Evolutionary conservation across 768 basidiomycete genomes (phyloP), one percentile per base, ranked within the genome.

Genomic region (Peribolospora kevripleyi): DNA sequence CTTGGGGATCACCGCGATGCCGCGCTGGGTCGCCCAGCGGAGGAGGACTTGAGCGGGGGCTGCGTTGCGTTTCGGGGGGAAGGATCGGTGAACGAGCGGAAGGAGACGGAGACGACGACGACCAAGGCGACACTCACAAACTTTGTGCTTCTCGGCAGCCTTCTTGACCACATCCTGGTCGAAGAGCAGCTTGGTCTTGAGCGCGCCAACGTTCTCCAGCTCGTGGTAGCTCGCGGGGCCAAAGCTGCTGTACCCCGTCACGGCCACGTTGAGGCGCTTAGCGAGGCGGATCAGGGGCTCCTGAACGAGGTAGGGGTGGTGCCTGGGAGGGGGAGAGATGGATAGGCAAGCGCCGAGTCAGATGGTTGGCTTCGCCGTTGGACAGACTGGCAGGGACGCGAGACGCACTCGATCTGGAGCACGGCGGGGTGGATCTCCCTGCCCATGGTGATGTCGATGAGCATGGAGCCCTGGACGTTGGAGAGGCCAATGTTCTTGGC

Each of bases 401-500:
- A 76, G 64, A 78, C 77, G 41, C 74, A 64, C 65, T 79, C 78
- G 52, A 79, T 68, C 66, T 79, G 78, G 40, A 77, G 69, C 9
- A 76, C 76, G 54, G 74, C 70, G 2, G 78, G 76, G 60, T 70
- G 66, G 63, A 73, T 71, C 60, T 77, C 76, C 52, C 84, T 84
- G 64, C 86, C 86, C 57, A 78, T 79, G 52, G 82, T 69, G 54
- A 87, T 71, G 62, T 88, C 86, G 50, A 80, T 69, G 61, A 88
- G 71, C 53, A 85, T 66, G 8, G 75, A 71, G 7, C 81, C 82
- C 60, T 75, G 73, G 69, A 75, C 79, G 70, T 87, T 87, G 63
- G 82, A 85, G 60, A 84, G 63, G 55, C 84, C 87, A 60, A 90
- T 84, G 64, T 85, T 81, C 71, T 76, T 83, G 7, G 71, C 76